phyloP scores from a whole-genome alignment of 768 basidiomycete species.

The Rubroboletus pulcherrimus region DNA sequence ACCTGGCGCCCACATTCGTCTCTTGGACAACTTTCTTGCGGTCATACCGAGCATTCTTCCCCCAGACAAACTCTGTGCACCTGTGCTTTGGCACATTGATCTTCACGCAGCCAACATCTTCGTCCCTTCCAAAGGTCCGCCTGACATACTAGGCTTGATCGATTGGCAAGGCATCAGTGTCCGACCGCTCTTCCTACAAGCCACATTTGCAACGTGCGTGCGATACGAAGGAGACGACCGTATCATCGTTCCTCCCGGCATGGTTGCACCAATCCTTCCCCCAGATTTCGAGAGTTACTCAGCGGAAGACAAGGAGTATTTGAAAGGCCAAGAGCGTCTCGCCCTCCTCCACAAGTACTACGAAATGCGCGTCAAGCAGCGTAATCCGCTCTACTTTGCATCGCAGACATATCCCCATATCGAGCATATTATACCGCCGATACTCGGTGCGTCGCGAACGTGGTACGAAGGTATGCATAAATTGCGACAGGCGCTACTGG shows the following conservation, averaged over 20 bases:
- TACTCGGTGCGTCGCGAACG: constrained; percentile 1
- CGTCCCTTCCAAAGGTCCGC: constrained; percentile 1
- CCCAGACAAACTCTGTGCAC: constrained; percentile 3
- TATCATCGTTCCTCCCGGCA: background rate
- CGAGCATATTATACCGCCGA: background rate
- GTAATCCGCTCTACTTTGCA: background rate
- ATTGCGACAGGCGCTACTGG: background rate
- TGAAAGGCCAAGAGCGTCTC: background rate
- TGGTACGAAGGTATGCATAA: constrained; percentile 6
- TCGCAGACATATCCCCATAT: background rate
- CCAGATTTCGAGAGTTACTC: background rate
- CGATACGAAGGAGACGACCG: constrained; percentile 5
- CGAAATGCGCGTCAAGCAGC: background rate
- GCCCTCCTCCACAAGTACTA: constrained; percentile 8
- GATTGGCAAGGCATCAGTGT: constrained; percentile 15
- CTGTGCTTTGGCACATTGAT: constrained; percentile 16
- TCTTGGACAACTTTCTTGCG: constrained; percentile 10
- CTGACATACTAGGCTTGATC: constrained; percentile 11
- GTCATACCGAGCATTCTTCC: background rate
- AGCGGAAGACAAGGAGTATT: background rate
- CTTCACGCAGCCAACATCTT: constrained; percentile 14
- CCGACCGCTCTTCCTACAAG: constrained; percentile 15
- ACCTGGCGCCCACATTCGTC: constrained; percentile 5
- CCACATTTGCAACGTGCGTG: constrained; percentile 2
- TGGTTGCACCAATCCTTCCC: background rate